These are phyloP conservation scores for Xanthoconium purpureum DNA, from an alignment of 768 basidiomycete species.

Conservation along the genomic window DNA sequence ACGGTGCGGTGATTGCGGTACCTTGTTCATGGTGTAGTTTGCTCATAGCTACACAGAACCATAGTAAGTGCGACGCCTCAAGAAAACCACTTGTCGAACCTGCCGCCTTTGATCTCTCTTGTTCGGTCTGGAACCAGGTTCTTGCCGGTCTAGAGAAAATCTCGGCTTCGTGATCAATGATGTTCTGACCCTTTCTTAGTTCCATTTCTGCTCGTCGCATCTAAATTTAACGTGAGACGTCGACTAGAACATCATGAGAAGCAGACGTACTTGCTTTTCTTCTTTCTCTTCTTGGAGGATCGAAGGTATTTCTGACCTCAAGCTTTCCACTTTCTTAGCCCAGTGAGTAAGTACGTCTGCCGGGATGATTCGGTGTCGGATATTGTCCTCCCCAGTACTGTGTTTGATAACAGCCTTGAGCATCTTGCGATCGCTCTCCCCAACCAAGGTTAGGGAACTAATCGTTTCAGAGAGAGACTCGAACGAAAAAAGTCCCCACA, in stretches of 20 bases:
- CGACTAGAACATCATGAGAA: neutral
- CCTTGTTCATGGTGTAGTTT: slow-evolving; percentile 71
- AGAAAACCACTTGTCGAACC: slow-evolving; percentile 42
- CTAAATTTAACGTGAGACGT: slow-evolving; percentile 38
- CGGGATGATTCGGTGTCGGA: slow-evolving; percentile 86
- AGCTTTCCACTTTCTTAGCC: slow-evolving; percentile 59
- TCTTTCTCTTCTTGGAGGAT: slow-evolving; percentile 91
- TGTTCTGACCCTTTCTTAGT: slow-evolving; percentile 88
- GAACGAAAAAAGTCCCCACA: slow-evolving; percentile 26
- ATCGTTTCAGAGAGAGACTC: slow-evolving; percentile 5
- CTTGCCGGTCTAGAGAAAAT: slow-evolving; percentile 91
- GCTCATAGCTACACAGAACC: slow-evolving; percentile 54
- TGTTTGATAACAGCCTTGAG: slow-evolving; percentile 95
- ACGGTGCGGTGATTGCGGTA: slow-evolving; percentile 37
- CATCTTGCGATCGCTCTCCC: slow-evolving; percentile 94
- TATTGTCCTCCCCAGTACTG: slow-evolving; percentile 69
- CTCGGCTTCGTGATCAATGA: slow-evolving; percentile 89
- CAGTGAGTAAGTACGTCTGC: slow-evolving; percentile 70
- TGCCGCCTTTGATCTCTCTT: slow-evolving; percentile 78
- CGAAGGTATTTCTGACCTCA: slow-evolving; percentile 75
- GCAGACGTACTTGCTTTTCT: slow-evolving; percentile 75
- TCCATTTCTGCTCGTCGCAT: slow-evolving; percentile 94
- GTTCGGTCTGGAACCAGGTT: slow-evolving; percentile 96
- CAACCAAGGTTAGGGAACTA: slow-evolving; percentile 92
- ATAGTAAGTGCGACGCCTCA: slow-evolving; percentile 2